Evolutionary conservation across 2,329 filamentous ascomycete species (phyloP).

Genomic region (Fusarium ramigenum): DNA sequence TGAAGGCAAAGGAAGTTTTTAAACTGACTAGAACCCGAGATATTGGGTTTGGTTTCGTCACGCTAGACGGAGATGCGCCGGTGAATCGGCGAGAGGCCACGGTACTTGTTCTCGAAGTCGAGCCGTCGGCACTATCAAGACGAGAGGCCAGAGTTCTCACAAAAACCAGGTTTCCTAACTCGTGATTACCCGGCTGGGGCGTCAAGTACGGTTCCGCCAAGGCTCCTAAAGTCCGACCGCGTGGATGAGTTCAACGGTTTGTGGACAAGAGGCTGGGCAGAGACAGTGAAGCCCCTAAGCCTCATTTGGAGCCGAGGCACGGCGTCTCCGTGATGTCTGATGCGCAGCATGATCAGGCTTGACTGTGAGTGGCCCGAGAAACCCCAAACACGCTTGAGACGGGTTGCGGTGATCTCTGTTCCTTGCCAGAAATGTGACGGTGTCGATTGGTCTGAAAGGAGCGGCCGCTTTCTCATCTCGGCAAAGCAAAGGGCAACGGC

Average conservation of each 20-base stretch:
- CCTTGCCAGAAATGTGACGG: conserved; percentile 29
- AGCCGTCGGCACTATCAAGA: conserved; percentile 1
- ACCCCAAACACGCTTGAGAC: conserved; percentile 43
- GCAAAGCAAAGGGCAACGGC: conserved; percentile 6
- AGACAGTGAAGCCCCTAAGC: conserved; percentile 12
- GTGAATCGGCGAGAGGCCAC: neutral
- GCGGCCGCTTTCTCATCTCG: conserved; percentile 31
- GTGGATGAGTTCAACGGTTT: conserved; percentile 22
- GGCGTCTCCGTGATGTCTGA: conserved; percentile 38
- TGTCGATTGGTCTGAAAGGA: conserved; percentile 10
- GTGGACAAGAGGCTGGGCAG: conserved; percentile 2
- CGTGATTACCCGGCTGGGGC: conserved; percentile 18
- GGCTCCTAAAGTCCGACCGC: conserved; percentile 29
- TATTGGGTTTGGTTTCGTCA: conserved; percentile 9
- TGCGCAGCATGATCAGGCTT: conserved; percentile 2
- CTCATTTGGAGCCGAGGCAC: conserved; percentile 33
- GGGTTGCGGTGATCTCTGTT: conserved; percentile 21
- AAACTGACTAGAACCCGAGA: conserved; percentile 12
- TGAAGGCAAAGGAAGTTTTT: neutral
- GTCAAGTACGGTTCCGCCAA: conserved; percentile 14
- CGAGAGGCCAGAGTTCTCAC: neutral
- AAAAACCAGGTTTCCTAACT: conserved; percentile 26
- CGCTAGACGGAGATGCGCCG: conserved; percentile 18
- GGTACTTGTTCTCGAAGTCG: conserved; percentile 7
- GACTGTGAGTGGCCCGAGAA: conserved; percentile 23